Evolutionary conservation across 2,329 filamentous ascomycete genomes (phyloP).

Genomic region (Calonectria multiphialidica): DNA sequence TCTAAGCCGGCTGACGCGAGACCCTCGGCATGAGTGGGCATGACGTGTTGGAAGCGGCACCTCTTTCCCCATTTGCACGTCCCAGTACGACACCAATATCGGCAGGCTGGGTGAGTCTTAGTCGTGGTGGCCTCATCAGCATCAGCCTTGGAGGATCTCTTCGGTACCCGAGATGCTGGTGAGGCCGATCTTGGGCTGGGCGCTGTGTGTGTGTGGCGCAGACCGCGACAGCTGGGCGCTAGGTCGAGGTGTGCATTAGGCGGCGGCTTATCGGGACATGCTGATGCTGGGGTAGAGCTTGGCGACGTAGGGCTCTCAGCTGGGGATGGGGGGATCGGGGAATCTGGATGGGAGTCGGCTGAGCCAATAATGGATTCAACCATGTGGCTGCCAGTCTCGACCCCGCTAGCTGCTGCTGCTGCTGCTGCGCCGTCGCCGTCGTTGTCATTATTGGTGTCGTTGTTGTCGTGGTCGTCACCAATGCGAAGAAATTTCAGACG

Average conservation of each 20-base stretch:
- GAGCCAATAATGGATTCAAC: constrained; percentile 17
- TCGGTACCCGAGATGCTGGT: background rate
- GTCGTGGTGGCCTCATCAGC: constrained; percentile 1
- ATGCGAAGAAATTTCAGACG: constrained; percentile 30
- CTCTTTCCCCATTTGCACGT: constrained; percentile 57
- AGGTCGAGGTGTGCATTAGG: constrained; percentile 23
- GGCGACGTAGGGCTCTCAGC: background rate
- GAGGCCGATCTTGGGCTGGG: background rate
- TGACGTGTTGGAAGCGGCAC: constrained; percentile 60
- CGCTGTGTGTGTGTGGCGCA: background rate
- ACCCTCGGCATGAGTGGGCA: constrained; percentile 57
- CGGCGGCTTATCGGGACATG: background rate
- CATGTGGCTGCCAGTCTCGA: background rate
- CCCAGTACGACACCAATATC: constrained; percentile 62
- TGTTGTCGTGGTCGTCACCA: constrained; percentile 12
- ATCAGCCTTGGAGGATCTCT: background rate
- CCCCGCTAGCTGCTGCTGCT: background rate
- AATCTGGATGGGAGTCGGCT: background rate
- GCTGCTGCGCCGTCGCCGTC: no score
- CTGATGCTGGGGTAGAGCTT: constrained; percentile 7
- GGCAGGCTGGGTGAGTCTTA: constrained; percentile 41
- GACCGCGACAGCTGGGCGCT: constrained; percentile 33
- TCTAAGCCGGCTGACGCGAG: constrained; percentile 57
- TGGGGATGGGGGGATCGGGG: background rate
- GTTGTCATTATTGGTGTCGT: no score